These are phyloP conservation scores for Fusarium sp. DNA, from an alignment of 2,329 filamentous ascomycete species.

Conservation along the genomic window DNA sequence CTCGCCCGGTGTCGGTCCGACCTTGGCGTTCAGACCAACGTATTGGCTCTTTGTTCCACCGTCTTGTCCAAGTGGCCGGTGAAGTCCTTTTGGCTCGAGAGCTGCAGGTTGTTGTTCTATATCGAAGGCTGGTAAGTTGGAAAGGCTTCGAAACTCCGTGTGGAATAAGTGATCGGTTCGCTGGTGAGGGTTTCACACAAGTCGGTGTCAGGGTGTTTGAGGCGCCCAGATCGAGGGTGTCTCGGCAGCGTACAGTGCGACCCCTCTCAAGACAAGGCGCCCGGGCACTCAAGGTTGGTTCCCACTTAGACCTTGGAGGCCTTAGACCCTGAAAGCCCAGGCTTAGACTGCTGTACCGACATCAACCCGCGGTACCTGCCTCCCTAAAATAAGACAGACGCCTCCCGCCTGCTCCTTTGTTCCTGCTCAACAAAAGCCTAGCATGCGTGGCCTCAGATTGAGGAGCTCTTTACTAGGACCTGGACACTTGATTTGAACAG, in stretches of 20 bases:
- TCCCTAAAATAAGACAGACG: neutral
- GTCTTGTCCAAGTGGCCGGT: neutral
- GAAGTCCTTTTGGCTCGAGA: neutral
- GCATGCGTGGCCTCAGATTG: neutral
- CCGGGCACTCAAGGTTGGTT: conserved; percentile 11
- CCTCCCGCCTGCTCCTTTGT: neutral
- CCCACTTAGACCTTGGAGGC: neutral
- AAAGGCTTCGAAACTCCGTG: neutral
- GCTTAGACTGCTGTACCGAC: conserved; percentile 16
- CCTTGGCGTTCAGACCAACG: neutral
- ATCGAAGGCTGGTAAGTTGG: neutral
- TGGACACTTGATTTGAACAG: neutral
- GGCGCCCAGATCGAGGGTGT: conserved; percentile 12
- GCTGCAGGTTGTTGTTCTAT: neutral
- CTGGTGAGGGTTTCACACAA: neutral
- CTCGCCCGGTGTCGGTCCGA: conserved; percentile 5
- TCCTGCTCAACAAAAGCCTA: neutral
- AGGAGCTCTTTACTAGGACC: neutral
- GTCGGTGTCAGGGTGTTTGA: no score
- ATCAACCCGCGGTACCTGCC: neutral
- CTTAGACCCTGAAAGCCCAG: no score
- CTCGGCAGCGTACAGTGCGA: conserved; percentile 35
- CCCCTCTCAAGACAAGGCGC: neutral
- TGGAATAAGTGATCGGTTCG: neutral
- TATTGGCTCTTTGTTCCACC: neutral